Percentiles rank a stretch among this genome's conserved stretches.
Evolutionary conservation across 2,329 filamentous ascomycete species (phyloP).

Genomic region (Graphilbum fragrans): DNA sequence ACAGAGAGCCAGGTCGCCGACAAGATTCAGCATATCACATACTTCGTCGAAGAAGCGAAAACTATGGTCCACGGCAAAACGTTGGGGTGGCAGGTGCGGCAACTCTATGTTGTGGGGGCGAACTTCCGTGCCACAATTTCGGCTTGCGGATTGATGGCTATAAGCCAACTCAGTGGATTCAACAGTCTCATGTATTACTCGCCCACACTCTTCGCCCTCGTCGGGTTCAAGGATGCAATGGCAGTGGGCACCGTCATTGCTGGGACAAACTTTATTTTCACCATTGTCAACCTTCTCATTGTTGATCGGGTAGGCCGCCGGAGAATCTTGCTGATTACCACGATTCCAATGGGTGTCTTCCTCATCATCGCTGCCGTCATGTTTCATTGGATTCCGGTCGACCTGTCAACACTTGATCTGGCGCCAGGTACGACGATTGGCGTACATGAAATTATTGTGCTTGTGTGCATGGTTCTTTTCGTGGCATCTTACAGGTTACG

Average conservation of each 20-base stretch:
- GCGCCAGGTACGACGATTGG: background rate
- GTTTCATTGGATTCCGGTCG: conserved; percentile 2
- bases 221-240: conserved; percentile 67
- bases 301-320: conserved; percentile 71
- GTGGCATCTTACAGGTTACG: background rate
- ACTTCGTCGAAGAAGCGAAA: background rate
- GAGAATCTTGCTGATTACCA: conserved; percentile 52
- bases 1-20: background rate
- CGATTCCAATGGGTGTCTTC: background rate
- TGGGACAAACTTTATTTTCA: conserved; percentile 70
- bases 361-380: background rate
- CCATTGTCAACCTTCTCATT: conserved; percentile 55
- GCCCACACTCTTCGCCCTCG: conserved; percentile 63
- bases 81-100: background rate
- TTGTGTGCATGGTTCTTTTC: background rate
- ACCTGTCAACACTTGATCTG: background rate
- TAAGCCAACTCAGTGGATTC: conserved; percentile 2
- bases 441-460: background rate
- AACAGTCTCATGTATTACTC: conserved; percentile 90
- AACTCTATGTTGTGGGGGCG: background rate
- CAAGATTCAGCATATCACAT: conserved; percentile 1
- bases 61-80: background rate
- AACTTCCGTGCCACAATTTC: background rate
- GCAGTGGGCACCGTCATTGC: conserved; percentile 67
- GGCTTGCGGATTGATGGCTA: conserved; percentile 1